phyloP scores from a whole-genome alignment of 768 basidiomycete species.

The Russula griseocarnosa region DNA sequence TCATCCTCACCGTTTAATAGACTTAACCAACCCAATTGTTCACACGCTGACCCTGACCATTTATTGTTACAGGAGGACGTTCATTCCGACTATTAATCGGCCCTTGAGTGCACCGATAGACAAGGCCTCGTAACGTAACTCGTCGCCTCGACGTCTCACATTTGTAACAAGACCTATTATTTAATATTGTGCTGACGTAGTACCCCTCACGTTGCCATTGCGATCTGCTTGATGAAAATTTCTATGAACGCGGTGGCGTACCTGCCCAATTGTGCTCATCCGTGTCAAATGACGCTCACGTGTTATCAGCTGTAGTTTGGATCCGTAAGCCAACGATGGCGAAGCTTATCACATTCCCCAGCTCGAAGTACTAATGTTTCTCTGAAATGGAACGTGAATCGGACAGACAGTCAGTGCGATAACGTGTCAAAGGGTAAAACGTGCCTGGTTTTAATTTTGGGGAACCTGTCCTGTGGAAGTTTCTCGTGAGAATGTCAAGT shows the following conservation, averaged over 20 bases:
- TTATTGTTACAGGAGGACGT: constrained; percentile 22
- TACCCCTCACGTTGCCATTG: neutral
- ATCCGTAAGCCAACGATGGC: too few relatives aligned
- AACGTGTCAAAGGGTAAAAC: too few relatives aligned
- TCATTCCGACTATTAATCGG: constrained; percentile 22
- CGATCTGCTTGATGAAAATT: neutral
- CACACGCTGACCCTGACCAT: neutral
- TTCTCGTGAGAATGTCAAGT: too few relatives aligned
- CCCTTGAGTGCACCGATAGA: constrained; percentile 16
- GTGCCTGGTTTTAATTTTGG: too few relatives aligned
- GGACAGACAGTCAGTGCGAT: too few relatives aligned
- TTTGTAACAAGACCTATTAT: neutral
- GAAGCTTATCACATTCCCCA: neutral
- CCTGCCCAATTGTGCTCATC: neutral
- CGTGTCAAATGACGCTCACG: too few relatives aligned
- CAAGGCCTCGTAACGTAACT: neutral
- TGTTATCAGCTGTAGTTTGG: neutral
- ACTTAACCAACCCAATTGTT: too few relatives aligned
- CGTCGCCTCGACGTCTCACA: neutral
- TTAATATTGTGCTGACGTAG: neutral
- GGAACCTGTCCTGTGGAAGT: too few relatives aligned
- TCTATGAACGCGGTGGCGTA: neutral
- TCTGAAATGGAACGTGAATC: too few relatives aligned
- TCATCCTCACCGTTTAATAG: neutral
- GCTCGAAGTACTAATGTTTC: too few relatives aligned